Percentiles rank a stretch among this genome's conserved stretches.
phyloP scores from a whole-genome alignment of 176 grass and related monocot genomes.

The Raddia guianensis region DNA sequence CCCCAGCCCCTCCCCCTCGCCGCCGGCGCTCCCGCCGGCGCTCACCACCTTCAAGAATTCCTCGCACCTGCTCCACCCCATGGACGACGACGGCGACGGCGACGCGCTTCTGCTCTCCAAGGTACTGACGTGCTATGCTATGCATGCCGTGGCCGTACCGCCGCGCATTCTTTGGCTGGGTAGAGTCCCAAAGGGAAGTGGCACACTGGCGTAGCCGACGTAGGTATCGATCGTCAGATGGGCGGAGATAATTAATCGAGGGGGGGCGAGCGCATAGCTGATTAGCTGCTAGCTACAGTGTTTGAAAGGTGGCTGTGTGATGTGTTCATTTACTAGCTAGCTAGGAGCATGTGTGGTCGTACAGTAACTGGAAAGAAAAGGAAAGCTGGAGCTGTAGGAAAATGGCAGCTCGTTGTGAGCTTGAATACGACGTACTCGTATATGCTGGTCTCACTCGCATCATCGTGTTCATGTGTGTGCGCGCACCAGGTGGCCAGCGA shows the following conservation, averaged over 20 bases:
- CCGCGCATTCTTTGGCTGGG: conserved; percentile 14
- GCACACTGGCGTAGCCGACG: conserved; percentile 11
- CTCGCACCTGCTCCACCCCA: conserved; percentile 47
- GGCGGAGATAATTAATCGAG: neutral
- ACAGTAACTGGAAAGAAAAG: conserved; percentile 40
- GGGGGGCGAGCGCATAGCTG: neutral
- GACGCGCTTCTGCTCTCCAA: conserved; percentile 44
- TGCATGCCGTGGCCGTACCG: neutral
- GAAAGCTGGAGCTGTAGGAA: conserved; percentile 28
- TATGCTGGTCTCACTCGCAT: neutral
- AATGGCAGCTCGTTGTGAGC: conserved; percentile 21
- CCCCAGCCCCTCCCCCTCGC: conserved; percentile 7
- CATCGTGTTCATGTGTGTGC: conserved; percentile 1
- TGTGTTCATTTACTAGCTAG: conserved; percentile 23
- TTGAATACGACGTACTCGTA: neutral
- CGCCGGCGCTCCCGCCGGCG: neutral
- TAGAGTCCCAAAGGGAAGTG: neutral
- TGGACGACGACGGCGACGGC: conserved; percentile 21
- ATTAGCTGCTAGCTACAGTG: conserved; percentile 19
- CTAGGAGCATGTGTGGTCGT: conserved; percentile 18
- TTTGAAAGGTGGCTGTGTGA: conserved; percentile 21
- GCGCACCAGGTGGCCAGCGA: conserved; percentile 70
- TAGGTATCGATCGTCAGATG: neutral
- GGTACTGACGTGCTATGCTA: conserved; percentile 1
- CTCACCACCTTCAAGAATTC: conserved; percentile 39